phyloP scores from a whole-genome alignment of 495 filamentous ascomycete species.

The Glonium stellatum region DNA sequence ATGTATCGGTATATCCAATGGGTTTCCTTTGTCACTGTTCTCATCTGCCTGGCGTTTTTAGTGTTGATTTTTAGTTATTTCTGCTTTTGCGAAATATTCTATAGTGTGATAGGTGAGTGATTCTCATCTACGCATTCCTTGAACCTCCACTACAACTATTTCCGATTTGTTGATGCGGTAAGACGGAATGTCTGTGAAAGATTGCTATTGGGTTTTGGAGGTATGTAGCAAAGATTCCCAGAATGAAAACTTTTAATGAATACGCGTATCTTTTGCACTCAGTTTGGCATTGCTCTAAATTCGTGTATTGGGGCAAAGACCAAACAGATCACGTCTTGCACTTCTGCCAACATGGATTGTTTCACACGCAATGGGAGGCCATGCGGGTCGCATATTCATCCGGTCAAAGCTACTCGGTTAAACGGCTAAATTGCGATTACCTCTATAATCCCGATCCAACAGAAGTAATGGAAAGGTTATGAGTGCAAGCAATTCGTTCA shows the following conservation, averaged over 20 bases:
- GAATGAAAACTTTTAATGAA: background rate
- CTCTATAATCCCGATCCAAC: no score
- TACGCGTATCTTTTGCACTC: background rate
- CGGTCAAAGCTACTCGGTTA: background rate
- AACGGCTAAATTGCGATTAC: background rate
- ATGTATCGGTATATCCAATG: slow-evolving; percentile 7
- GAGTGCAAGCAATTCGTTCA: no score
- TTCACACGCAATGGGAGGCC: no score
- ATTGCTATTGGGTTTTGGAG: background rate
- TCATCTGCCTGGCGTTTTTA: slow-evolving; percentile 2
- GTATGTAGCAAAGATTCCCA: background rate
- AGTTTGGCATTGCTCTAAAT: no score
- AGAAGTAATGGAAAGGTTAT: no score
- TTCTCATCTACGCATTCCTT: background rate
- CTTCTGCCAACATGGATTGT: no score
- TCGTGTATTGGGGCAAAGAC: no score
- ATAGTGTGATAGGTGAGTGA: background rate
- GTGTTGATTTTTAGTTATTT: background rate
- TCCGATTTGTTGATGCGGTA: background rate
- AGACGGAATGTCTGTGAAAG: background rate
- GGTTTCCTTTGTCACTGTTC: background rate
- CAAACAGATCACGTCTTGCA: no score
- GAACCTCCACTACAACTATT: background rate
- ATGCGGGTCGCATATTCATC: no score
- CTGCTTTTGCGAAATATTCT: background rate